Conservation (phyloP, 257 asterid species). For the Oldenlandia corymbosa region DNA sequence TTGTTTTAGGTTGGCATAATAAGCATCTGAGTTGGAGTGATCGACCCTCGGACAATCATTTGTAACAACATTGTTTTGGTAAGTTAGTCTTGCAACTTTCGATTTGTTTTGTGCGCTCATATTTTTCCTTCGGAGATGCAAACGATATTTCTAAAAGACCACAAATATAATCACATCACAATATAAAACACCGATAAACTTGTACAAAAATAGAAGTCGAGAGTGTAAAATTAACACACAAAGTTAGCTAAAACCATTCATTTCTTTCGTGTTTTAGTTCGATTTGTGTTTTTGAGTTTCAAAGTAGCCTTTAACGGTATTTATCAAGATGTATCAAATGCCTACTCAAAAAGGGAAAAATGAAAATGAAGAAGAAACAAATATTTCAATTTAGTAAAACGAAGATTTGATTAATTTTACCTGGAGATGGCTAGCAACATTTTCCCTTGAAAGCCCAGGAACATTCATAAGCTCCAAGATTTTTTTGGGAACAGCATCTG, state of each 20-base stretch:
- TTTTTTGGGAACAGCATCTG: slow-evolving; percentile 25
- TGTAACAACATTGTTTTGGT: background rate
- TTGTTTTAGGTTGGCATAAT: background rate
- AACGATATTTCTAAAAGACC: slow-evolving; percentile 10
- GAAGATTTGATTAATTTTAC: background rate
- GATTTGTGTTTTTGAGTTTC: too few relatives aligned
- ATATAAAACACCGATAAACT: too few relatives aligned
- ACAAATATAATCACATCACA: background rate
- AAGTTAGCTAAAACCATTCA: too few relatives aligned
- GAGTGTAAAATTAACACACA: too few relatives aligned
- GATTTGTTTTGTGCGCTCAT: background rate
- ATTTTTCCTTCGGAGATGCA: slow-evolving; percentile 4
- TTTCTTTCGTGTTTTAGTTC: too few relatives aligned
- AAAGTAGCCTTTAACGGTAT: too few relatives aligned
- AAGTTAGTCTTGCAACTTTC: background rate
- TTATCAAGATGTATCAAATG: too few relatives aligned
- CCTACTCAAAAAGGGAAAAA: too few relatives aligned
- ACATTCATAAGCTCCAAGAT: slow-evolving; percentile 23
- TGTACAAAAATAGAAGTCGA: too few relatives aligned
- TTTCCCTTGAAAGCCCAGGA: slow-evolving; percentile 15
- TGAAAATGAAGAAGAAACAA: too few relatives aligned
- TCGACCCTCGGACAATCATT: background rate
- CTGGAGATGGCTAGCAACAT: slow-evolving; percentile 30
- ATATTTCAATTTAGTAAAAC: too few relatives aligned
- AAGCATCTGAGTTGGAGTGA: background rate